Evolutionary conservation across 495 filamentous ascomycete genomes (phyloP), one percentile per base, ranked within the genome.

Genomic region (Penicillium arizonense): DNA sequence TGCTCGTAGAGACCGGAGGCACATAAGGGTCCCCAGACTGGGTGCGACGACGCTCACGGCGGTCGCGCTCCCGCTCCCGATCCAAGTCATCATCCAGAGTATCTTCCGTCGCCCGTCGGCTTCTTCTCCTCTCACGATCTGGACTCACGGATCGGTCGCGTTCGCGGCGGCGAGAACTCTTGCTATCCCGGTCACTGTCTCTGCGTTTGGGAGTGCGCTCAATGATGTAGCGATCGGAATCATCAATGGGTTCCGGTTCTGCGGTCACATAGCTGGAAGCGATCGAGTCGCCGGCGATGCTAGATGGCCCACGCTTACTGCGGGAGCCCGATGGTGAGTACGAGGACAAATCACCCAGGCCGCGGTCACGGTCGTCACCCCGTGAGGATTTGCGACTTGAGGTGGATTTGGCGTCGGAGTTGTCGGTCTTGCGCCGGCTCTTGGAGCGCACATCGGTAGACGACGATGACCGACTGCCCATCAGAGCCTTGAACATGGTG

Each of bases 221-320:
- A 53, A 62, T 53, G 43, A 63, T 44, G 32, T 62, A 59, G 23
- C 58, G 64, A 36, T 72, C 55, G 39, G 66, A 40, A 36, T 67
- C 57, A 24, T 62, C 63, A 20, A 63, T 53, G 13, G 57, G 28
- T 33, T 71, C 64, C 14, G 73, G 70, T n/a, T 75, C 71, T 26
- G 80, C 79, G 35, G 80, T 82, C 48, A 80, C 72, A 64, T 79
- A 82, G 52, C 73, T 75, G 37, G 79, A 81, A 38, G 76, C 80
- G 36, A 78, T 66, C 0, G 78, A 80, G 24, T 77, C 70, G 39
- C 68, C 69, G 16, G 77, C 70, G 21, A 65, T 58, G 42, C 76
- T 79, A 23, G 63, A 14, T 2, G 70, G 53, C 36, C 67, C 61
- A 42, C 68, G 68, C 53, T 60, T 67, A 58, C 68, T 71, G 14